Evolutionary conservation across 148 eudicot species (phyloP), one percentile per base, ranked within the genome.

Genomic region (Talinum fruticosum): DNA sequence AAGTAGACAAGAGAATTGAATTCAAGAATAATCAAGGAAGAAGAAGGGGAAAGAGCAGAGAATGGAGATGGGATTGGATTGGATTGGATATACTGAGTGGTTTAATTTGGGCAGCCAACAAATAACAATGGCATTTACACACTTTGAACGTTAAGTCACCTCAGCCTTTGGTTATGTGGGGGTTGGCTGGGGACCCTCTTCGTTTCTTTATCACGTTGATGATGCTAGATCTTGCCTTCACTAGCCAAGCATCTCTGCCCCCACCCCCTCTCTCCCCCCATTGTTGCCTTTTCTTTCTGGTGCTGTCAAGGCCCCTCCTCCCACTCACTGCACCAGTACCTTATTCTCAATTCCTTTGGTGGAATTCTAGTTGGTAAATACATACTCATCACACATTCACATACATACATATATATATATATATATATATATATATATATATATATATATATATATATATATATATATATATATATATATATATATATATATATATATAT

Each of bases 201-300:
- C 4, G 32, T 28, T 19, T 62, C 33, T 62, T 26, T 62, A 26
- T 28, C 66, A 62, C 32, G 66, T 62, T 62, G 32, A 62, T 62
- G 32, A 28, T 62, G 66, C 30, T 62, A 62, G 66, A 62, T 62
- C 34, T 62, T 62, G 66, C 66, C 66, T 62, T 62, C 66, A 62
- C 34, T 28, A 28, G 16, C 32, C 32, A 62, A 62, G 66, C 66
- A 62, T 26, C 66, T 62, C 2, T 62, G 32, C 33, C 66, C 66
- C 66, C 66, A 26, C 66, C 23, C 66, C 28, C 33, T 62, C 66
- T 28, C 32, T 62, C 62, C n/a, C 24, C 64, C 23, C n/a, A 21
- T 19, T 51, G 23, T 16, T 5, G 21, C 19, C 23, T 19, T 51
- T 19, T 51, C n/a, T 51, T 19, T 59, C 64, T 59, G 19, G 57